Base-by-base conservation (phyloP, 2,329 filamentous ascomycete species). In the Metarhizium robertsii region DNA sequence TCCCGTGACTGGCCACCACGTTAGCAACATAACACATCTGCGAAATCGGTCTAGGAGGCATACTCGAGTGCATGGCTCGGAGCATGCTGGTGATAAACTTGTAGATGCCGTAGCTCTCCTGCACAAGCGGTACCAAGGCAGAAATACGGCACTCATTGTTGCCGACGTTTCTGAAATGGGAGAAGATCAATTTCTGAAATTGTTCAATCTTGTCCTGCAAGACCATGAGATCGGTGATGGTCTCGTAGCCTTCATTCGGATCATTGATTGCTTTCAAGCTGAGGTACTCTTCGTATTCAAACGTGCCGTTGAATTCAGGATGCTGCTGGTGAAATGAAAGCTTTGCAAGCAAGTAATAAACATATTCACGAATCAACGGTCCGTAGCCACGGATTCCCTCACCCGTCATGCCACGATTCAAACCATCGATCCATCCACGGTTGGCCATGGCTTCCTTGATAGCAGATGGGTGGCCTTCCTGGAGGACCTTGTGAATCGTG, bases 51-150 rank as follows among this genome's bases (percentile, higher is more conserved):
- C 3, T 14, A 20, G 59, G 36, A 32, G 49, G 36, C 86, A 67
- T 77, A 92, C 88, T 91, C 2, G 89, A 92, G 70, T 99, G 92
- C 92, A 99, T 96, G 16, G 94, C 94, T 55, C 94, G 84, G 59
- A 99, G 75, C 94, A 99, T 99, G 86, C 94, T 99, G 0, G 94
- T 99, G 61, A 96, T 92, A 70, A 99, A 99, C 73, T 97, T 97
- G 79, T 99, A 99, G 63, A 99, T 97, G 50, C 94, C 94, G 72
- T 97, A 99, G 69, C 91, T 97, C 76, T 99, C 94, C 69, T 96
- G 90, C 3, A 99, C 94, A 47, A 99, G 76, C 2, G 92, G 90
- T 25, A 97, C 92, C 53, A 99, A 75, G 1, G 94, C 90, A 14
- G 92, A 95, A 65, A 99, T 99, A 59, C 92, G 83, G 71, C 92